These are phyloP conservation scores for Naegleria fowleri DNA, from an alignment of 208 protist genomes.

Conservation along the genomic window DNA sequence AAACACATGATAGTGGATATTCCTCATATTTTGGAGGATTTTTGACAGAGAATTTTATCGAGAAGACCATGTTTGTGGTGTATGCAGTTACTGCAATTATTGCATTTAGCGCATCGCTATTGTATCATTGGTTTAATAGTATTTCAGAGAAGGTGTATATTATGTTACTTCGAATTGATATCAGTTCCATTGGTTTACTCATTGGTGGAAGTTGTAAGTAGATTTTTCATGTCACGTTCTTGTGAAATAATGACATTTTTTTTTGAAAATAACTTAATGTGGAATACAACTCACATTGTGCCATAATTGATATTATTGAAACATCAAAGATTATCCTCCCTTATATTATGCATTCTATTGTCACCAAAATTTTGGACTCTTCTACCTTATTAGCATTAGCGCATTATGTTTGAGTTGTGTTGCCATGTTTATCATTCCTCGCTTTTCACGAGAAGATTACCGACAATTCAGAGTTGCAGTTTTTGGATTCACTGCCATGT, in stretches of 20 bases:
- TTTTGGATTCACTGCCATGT: background rate
- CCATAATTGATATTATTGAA: background rate
- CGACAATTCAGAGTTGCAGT: background rate
- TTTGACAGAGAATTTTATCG: background rate
- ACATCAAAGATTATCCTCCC: background rate
- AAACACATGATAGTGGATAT: background rate
- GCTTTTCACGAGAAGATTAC: background rate
- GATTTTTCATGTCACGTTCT: too few relatives aligned
- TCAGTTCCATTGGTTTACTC: slow-evolving; percentile 9
- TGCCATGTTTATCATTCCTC: background rate
- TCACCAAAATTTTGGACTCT: background rate
- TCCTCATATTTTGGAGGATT: background rate
- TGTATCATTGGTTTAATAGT: slow-evolving; percentile 10
- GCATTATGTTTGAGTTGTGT: background rate
- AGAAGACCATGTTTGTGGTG: background rate
- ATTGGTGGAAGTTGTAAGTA: background rate
- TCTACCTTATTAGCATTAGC: background rate
- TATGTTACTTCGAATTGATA: background rate
- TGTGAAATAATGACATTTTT: too few relatives aligned
- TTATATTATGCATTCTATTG: slow-evolving; percentile 15
- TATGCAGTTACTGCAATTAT: background rate
- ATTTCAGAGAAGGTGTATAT: background rate
- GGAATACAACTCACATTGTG: background rate
- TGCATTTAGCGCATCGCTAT: background rate
- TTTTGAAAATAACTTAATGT: background rate